Base-by-base conservation (phyloP, 106 monocot genomes). In the Posidonia australis region DNA sequence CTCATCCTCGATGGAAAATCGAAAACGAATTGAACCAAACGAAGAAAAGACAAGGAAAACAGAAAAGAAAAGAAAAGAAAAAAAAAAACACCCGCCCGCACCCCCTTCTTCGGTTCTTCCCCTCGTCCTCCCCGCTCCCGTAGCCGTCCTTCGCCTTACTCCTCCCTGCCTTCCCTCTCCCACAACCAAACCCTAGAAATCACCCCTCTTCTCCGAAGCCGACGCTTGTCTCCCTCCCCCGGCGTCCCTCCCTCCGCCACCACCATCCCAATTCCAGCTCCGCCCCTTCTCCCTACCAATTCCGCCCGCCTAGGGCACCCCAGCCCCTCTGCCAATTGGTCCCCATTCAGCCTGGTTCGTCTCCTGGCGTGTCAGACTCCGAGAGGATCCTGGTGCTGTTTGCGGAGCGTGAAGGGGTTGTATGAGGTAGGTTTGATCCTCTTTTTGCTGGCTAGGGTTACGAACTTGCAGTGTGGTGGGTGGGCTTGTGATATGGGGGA, bases 131-230 rank as follows among this genome's bases (percentile, higher is more conserved):
- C 24, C 11, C 44, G 14, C 9, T 16, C 44, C 21, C 9, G 30
- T 46, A 11, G 18, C 22, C 45, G 10, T 45, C 12, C 44, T 63
- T 32, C 63, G 20, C 13, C 41, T 19, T 32, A 9, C 43, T 44
- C 25, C 47, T 64, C 11, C 60, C 60, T 13, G 16, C 60, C 31
- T n/a, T 60, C 60, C 60, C 13, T 60, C 60, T 45, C 47, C 47
- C 44, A 43, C 64, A 24, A 21, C 46, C 26, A 24, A 27, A 43
- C 61, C 61, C 61, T 61, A 41, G 41, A 18, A 36, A 36, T 43
- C 18, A 16, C 18, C 48, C 48, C 48, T n/a, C 48, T 4, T 48
- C 48, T 48, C 1, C 61, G 20, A 61, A 11, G 4, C 7, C 4
- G 18, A 21, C 54, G 48, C 48, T 13, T 3, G 9, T 17, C 48